Evolutionary conservation across 2,329 filamentous ascomycete genomes (phyloP), one percentile per base, ranked within the genome.

Genomic region (Fusarium sp.): DNA sequence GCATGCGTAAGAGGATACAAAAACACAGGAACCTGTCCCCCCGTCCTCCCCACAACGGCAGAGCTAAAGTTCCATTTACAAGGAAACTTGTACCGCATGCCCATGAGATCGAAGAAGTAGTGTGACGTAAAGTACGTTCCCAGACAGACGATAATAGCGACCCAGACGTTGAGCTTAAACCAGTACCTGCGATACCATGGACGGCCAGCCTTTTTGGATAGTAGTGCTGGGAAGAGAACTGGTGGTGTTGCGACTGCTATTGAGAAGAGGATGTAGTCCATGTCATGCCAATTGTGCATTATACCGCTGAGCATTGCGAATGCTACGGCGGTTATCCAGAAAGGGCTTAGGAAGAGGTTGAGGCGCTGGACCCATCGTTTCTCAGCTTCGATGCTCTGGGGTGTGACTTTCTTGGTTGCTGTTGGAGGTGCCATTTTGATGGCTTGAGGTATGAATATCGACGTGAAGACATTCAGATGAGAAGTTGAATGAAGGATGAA

Each of bases 21-120:
- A 37, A 62, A 63, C 4, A 62, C 16, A 11, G 57, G 60, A 8
- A 63, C 57, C 24, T 62, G 22, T 2, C 47, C 47, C 0, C 60
- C 60, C 1, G 25, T 55, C 12, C 47, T 32, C 3, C 60, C 60
- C 6, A 32, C 60, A 42, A 63, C 57, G 8, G 16, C 9, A 13
- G 60, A 63, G 13, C 32, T 55, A 25, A 63, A 62, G 24, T 62
- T 62, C n/a, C 49, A 34, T 13, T 25, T 47, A 16, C 14, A 40
- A 9, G 45, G 52, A 16, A 63, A 63, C 25, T 25, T 40, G 16
- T 63, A 63, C 18, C 60, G 11, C 60, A 63, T 63, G 0, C 60
- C 47, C 57, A 63, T 63, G 1, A 63, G 57, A 53, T 63, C 60
- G 7, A 62, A 63, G 47, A 62, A 63, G 27, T 63, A 63, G 30